These are phyloP conservation scores for Cucumis melo DNA, from an alignment of 306 rosid species.

Conservation along the genomic window DNA sequence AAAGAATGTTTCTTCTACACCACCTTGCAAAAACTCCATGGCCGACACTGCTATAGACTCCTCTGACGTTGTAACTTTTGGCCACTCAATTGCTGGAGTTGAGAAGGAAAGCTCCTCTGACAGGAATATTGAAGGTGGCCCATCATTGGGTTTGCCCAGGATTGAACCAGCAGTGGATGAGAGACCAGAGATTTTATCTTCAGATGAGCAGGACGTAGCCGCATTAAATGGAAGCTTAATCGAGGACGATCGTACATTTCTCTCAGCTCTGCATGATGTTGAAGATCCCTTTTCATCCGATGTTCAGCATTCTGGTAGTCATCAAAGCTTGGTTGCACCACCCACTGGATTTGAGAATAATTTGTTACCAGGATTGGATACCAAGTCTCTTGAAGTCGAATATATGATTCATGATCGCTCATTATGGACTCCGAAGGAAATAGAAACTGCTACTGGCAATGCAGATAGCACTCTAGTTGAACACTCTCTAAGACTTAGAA, in stretches of 20 bases:
- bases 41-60: conserved; percentile 15
- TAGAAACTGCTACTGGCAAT: conserved; percentile 79
- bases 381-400: conserved; percentile 17
- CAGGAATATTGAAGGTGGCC: conserved; percentile 16
- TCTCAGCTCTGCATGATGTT: conserved; percentile 37
- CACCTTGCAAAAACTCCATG: conserved; percentile 16
- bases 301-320: conserved; percentile 15
- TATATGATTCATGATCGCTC: conserved; percentile 36
- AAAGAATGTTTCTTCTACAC: conserved; percentile 20
- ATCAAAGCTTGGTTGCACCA: conserved; percentile 19
- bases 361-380: conserved; percentile 17
- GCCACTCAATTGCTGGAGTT: conserved; percentile 9
- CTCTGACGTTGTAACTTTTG: neutral
- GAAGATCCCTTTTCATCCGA: conserved; percentile 25
- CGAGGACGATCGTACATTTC: conserved; percentile 43
- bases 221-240: conserved; percentile 14
- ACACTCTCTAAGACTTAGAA: conserved; percentile 54
- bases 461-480: conserved; percentile 42
- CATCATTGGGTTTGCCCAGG: conserved; percentile 14
- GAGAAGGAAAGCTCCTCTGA: conserved; percentile 19
- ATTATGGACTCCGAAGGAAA: conserved; percentile 71
- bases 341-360: conserved; percentile 20
- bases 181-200: conserved; percentile 22
- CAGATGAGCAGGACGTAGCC: conserved; percentile 29
- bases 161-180: conserved; percentile 28